Base-by-base conservation (phyloP, 2,329 filamentous ascomycete genomes). In the Aspergillus glaucus region DNA sequence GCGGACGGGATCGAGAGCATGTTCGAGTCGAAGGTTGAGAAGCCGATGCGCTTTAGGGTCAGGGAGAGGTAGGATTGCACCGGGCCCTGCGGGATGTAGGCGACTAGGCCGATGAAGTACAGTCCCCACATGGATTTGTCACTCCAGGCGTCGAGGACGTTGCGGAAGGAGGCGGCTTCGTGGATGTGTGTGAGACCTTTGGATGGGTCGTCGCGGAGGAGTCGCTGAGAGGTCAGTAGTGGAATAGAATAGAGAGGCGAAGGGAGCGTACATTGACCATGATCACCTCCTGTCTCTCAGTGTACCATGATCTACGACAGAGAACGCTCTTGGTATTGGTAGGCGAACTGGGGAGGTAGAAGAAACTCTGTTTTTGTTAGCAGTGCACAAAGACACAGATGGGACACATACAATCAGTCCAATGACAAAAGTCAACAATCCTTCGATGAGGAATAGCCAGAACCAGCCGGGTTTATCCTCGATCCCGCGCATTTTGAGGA, bases 1-100 rank as follows among this genome's bases (percentile, higher is more conserved):
- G 59, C 58, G 4, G 55, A 60, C 3, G 62, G 62, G 34, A 64
- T 62, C 3, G 56, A 54, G 2, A 65, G 56, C 61, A 65, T 62
- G 49, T 64, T 65, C 2, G 62, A 50, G 41, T 64, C 56, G 51
- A 65, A 65, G 1, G 59, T 61, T 6, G 56, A 54, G 49, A 63
- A 65, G 9, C 61, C 62, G 30, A 65, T 54, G 2, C 53, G 47
- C 43, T 54, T 59, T 2, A 84, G 69, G 0, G 76, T 80, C 9
- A 82, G 69, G 0, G 79, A 80, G 7, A 84, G 64, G 50, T 82
- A 82, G 0, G 69, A 68, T 30, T 66, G 62, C 0, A 76, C 70
- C 1, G 75, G 77, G 1, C 68, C 64, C 9, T 74, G 74, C 1
- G 77, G 77, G 47, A 79, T 79, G 30, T 61, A 63, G 24, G 60